Conservation (phyloP, 305 asterid genomes). For the Caryopteris hybrid region DNA sequence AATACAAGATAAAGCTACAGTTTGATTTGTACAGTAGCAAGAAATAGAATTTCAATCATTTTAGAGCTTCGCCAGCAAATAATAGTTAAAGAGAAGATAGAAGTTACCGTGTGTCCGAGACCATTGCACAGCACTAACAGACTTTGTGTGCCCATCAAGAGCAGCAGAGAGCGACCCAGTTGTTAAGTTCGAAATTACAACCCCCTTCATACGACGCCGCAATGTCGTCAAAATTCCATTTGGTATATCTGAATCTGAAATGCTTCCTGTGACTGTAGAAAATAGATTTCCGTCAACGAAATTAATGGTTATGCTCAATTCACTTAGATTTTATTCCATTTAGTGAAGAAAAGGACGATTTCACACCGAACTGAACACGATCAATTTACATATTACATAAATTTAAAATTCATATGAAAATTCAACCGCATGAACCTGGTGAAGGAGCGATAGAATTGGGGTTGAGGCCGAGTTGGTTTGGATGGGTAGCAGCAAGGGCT, state of each 20-base stretch:
- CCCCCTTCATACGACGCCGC: conserved; percentile 40
- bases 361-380: background rate
- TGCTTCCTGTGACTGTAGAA: conserved; percentile 48
- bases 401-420: too few relatives aligned
- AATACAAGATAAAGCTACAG: too few relatives aligned
- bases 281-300: background rate
- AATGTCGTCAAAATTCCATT: conserved; percentile 36
- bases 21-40: too few relatives aligned
- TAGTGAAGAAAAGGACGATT: background rate
- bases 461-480: conserved; percentile 15
- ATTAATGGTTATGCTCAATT: background rate
- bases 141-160: conserved; percentile 64
- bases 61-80: background rate
- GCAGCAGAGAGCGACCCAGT: conserved; percentile 38
- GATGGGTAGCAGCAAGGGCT: conserved; percentile 28
- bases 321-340: too few relatives aligned
- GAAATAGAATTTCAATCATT: background rate
- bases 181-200: conserved; percentile 21
- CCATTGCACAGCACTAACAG: conserved; percentile 83
- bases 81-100: conserved; percentile 6
- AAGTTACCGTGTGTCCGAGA: conserved; percentile 63
- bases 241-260: conserved; percentile 59
- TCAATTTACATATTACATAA: background rate
- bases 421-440: conserved; percentile 50
- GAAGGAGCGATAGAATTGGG: conserved; percentile 11